Percentiles rank a stretch among this genome's conserved stretches.
phyloP scores from a whole-genome alignment of 805 yeast genomes.

The Myxozyma lipomycoides region DNA sequence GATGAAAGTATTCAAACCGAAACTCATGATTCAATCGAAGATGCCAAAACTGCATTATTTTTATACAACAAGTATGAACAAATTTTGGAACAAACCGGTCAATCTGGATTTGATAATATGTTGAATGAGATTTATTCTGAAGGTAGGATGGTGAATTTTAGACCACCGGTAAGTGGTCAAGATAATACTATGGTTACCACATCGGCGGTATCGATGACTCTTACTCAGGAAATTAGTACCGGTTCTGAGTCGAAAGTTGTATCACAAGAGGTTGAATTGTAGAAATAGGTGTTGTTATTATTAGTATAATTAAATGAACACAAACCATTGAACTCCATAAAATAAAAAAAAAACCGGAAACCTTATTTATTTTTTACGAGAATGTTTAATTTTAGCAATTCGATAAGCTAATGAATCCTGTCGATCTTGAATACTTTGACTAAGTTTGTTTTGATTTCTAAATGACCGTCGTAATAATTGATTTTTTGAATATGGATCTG shows the following conservation, averaged over 20 bases:
- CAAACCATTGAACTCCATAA: not conserved
- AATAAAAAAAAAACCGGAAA: not conserved
- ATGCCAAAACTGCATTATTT: slow-evolving; percentile 79
- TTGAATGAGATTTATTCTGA: slow-evolving; percentile 60
- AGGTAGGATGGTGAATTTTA: slow-evolving; percentile 39
- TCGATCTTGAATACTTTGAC: slow-evolving; percentile 11
- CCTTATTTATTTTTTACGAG: slow-evolving; percentile 19
- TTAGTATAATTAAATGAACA: not conserved
- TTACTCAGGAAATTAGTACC: slow-evolving; percentile 2
- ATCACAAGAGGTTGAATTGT: not conserved
- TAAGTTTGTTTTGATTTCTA: slow-evolving; percentile 17
- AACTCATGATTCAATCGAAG: slow-evolving; percentile 96
- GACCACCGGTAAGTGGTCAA: slow-evolving; percentile 35
- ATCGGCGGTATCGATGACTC: not conserved
- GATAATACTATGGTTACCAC: slow-evolving; percentile 3
- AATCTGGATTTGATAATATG: slow-evolving; percentile 49
- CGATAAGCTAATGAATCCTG: slow-evolving; percentile 22
- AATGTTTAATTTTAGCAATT: slow-evolving; percentile 18
- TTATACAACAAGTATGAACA: slow-evolving; percentile 70
- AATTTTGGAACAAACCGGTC: slow-evolving; percentile 49
- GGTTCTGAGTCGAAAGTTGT: not conserved
- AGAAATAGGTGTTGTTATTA: not conserved
- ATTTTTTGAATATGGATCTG: slow-evolving; percentile 31
- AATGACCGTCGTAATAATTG: slow-evolving; percentile 30
- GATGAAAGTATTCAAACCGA: slow-evolving; percentile 79